Base-by-base conservation (phyloP, 805 yeast species). In the Metschnikowia borealis region DNA sequence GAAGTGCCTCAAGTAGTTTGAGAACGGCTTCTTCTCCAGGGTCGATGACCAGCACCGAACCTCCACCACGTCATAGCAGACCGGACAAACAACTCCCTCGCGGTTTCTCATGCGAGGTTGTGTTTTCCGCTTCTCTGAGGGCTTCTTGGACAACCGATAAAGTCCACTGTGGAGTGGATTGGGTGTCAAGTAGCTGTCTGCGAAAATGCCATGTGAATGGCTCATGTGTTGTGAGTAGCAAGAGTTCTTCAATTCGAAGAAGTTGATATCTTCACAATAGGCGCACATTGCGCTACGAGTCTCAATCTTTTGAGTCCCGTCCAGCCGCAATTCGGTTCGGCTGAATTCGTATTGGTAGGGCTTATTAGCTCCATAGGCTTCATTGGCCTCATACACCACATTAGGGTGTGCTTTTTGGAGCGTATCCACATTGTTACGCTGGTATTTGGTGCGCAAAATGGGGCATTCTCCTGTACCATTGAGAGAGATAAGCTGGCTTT, bases 271-370 rank as follows among this genome's bases (percentile, higher is more conserved):
- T 11, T 58, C 57, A 50, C 75, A 71, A 46, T 61, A 71, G 2
- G 73, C 67, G 57, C 75, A 71, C 20, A 71, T 49, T 0, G 69
- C 75, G 40, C 61, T 50, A 38, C 72, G 59, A 1, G 74, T 64
- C 32, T 52, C 56, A 48, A 47, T 8, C 5, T 50, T n/a, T 38
- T 31, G 20, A 47, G 53, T 14, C 29, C 29, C 26, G 38, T 4
- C 45, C 31, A 1, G 55, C 47, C 11, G 8, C 46, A 50, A 41
- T 32, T 57, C 56, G 13, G 50, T 44, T 2, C 58, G 46, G 8
- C 56, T 50, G 49, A 54, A 55, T 39, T 57, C 59, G 17, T 57
- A 58, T 39, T 55, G 61, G 42, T 57, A 57, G 6, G 61, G 61
- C 15, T 39, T 42, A 11, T 31, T 14, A 11, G 39, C 15, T 23